These are phyloP conservation scores for Zopfia rhizophila DNA, from an alignment of 2,329 filamentous ascomycete species.

Conservation along the genomic window DNA sequence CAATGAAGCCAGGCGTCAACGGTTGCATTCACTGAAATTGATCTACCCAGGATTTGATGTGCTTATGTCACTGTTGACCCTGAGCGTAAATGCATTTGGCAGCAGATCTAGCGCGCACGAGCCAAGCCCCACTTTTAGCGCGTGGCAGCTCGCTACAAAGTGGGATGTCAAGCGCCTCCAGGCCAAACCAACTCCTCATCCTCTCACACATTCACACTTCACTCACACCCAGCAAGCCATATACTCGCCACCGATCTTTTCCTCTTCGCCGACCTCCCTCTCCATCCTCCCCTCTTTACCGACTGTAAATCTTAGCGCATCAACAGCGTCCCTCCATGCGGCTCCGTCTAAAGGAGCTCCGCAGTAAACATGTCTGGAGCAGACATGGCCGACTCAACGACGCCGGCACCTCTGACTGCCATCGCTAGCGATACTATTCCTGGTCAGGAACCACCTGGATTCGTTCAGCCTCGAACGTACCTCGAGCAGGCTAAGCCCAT, in stretches of 20 bases:
- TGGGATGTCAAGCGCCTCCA: slow-evolving; percentile 9
- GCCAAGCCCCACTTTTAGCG: slow-evolving; percentile 28
- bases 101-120: background rate
- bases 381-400: slow-evolving; percentile 43
- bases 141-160: slow-evolving; percentile 20
- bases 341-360: slow-evolving; percentile 45
- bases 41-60: too few species aligned
- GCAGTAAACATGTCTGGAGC: slow-evolving; percentile 51
- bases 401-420: slow-evolving; percentile 28
- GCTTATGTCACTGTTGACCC: background rate
- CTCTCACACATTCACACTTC: slow-evolving; percentile 42
- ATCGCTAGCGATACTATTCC: slow-evolving; percentile 37
- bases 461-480: slow-evolving; percentile 52
- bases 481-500: slow-evolving; percentile 43
- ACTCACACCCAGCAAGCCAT: slow-evolving; percentile 23
- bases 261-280: slow-evolving; percentile 15
- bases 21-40: too few species aligned
- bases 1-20: slow-evolving; percentile 24
- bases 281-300: background rate
- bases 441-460: slow-evolving; percentile 37
- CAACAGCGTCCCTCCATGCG: slow-evolving; percentile 44
- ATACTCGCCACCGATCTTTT: slow-evolving; percentile 20
- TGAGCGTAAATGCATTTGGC: too few species aligned
- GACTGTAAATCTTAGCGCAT: background rate
- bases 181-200: slow-evolving; percentile 16